Evolutionary conservation across 495 filamentous ascomycete genomes (phyloP), one percentile per base, ranked within the genome.

Genomic region (Emericellopsis terricola): DNA sequence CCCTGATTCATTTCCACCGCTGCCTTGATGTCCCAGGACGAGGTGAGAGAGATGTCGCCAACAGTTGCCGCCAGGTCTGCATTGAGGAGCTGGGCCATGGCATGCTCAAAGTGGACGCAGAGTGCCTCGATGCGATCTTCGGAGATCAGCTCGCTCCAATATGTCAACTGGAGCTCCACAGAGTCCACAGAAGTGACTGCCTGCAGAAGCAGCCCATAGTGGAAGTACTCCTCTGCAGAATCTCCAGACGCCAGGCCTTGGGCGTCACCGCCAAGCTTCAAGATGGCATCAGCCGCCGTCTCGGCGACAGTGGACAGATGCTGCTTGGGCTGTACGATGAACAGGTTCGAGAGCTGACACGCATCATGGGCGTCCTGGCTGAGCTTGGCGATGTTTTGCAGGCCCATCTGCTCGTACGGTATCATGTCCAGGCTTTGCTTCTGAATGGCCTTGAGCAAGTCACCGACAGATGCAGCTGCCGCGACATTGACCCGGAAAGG

Each of bases 321-420:
- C 19, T 14, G 20, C n/a, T 33, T 33, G n/a, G n/a, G n/a, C n/a
- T n/a, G n/a, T n/a, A n/a, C n/a, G n/a, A n/a, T n/a, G n/a, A n/a
- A n/a, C n/a, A n/a, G n/a, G n/a, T n/a, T n/a, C n/a, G n/a, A n/a
- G n/a, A n/a, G n/a, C n/a, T n/a, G n/a, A n/a, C n/a, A 33, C 1
- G 31, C 31, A 21, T 33, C 31, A 7, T 38, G 38, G 4, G 31
- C 19, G n/a, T 36, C 27, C 8, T 29, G 35, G 1, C 31, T 13
- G 8, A 33, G 8, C 15, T n/a, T 33, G 0, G 31, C 31, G 10
- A 65, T 55, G 29, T 54, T 47, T 37, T 64, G 60, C 6, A 71
- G 41, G 7, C 64, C 64, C 5, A 48, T 33, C 20, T 68, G 64
- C 32, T 69, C 55, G 36, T 55, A 59, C 2, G 52, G 35, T 13